Base-by-base conservation (phyloP, 2,329 filamentous ascomycete species). In the Curvularia sp. region DNA sequence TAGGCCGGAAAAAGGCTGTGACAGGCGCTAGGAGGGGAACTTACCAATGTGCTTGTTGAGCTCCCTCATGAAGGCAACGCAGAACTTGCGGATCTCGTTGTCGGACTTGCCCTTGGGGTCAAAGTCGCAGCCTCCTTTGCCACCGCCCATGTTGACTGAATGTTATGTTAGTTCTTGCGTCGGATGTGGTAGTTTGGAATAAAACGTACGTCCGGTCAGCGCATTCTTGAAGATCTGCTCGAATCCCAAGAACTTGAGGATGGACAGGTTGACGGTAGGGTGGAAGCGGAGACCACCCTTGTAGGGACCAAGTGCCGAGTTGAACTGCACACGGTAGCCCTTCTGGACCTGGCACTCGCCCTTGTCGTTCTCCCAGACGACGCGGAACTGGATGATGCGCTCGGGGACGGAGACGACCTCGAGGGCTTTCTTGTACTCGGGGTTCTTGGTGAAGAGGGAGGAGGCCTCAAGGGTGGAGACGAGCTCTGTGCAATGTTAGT, bases 141-240 rank as follows among this genome's bases (percentile, higher is more conserved):
- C 95, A 83, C 95, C 95, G 67, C 95, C 95, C 88, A 99, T 97
- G 83, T 87, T 92, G 75, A 96, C 88, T 91, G 55, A 24, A 13
- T 7, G 10, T 31, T 42, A 33, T 30, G 31, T 70, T 61, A 70
- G 63, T 30, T 38, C 26, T 53, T 8, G 13, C 30, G 28, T 31
- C 33, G 3, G 10, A 12, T 20, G 8, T 10, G 15, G 4, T 47
- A 12, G 35, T n/a, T 6, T 44, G 15, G 31, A n/a, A 26, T 49
- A 26, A 20, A 18, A 74, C 91, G 84, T 84, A 93, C 90, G 82
- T 76, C 95, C 95, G 62, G 95, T 98, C 70, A 98, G 84, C 69
- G 95, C 95, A 91, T 98, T 98, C 88, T 98, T 98, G 87, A 98
- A 98, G 83, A 94, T 96, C 84, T 98, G 95, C 88, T 99, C 95